phyloP scores from a whole-genome alignment of 2,329 filamentous ascomycete genomes.

The Diaporthe caulivora region DNA sequence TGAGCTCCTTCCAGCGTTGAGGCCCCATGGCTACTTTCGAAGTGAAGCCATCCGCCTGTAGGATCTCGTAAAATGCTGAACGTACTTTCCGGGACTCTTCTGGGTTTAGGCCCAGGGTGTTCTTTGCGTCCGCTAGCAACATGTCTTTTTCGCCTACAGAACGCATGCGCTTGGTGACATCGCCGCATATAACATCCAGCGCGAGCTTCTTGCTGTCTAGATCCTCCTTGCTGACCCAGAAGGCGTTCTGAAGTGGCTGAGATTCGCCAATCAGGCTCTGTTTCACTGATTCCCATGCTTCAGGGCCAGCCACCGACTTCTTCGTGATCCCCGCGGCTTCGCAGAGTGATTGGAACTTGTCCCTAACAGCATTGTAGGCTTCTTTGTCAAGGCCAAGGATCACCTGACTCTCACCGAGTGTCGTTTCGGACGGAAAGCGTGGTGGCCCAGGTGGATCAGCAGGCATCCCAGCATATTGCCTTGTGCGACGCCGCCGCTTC shows the following conservation, averaged over 20 bases:
- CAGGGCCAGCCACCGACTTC: constrained; percentile 80
- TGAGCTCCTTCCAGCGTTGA: constrained; percentile 79
- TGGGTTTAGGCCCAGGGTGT: constrained; percentile 61
- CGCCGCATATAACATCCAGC: constrained; percentile 82
- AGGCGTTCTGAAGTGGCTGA: constrained; percentile 71
- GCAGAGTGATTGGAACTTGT: constrained; percentile 79
- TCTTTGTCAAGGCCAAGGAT: constrained; percentile 74
- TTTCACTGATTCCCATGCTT: constrained; percentile 80
- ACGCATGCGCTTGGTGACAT: constrained; percentile 85
- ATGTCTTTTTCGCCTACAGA: constrained; percentile 70
- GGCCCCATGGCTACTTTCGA: constrained; percentile 80
- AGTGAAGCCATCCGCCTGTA: constrained; percentile 75
- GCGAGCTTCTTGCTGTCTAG: constrained; percentile 75
- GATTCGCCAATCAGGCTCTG: constrained; percentile 74
- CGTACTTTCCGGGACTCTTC: constrained; percentile 69
- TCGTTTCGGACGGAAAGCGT: constrained; percentile 85
- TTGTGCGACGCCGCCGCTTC: constrained; percentile 77
- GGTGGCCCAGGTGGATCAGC: constrained; percentile 76
- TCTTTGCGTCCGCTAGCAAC: constrained; percentile 81
- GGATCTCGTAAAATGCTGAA: constrained; percentile 73
- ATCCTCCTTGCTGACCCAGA: constrained; percentile 68
- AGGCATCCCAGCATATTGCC: constrained; percentile 76
- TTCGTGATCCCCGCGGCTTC: constrained; percentile 75
- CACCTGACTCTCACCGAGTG: constrained; percentile 81
- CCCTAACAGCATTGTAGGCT: constrained; percentile 73